Conservation (phyloP, 441 rosid genomes). For the Monsonia emarginata region DNA sequence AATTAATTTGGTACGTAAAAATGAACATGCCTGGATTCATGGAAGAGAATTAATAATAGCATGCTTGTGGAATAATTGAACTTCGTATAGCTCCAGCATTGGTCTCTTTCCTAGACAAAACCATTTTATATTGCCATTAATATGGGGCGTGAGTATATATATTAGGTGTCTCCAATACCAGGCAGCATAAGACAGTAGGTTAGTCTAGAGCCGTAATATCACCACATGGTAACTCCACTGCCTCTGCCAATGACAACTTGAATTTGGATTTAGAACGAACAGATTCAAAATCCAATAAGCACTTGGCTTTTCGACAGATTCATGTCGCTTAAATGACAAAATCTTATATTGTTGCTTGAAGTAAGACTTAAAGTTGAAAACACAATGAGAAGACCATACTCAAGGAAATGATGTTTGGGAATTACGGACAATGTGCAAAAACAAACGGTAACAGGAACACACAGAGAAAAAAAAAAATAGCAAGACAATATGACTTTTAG, state of each 20-base stretch:
- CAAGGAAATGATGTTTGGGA: no score
- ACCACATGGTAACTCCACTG: background rate
- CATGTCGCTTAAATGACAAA: background rate
- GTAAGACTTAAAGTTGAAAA: background rate
- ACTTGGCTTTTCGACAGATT: background rate
- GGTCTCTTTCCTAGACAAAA: background rate
- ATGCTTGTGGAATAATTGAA: background rate
- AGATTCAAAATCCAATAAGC: background rate
- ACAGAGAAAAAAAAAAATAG: no score
- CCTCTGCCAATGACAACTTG: background rate
- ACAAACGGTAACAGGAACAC: no score
- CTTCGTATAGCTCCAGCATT: background rate
- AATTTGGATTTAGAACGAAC: background rate
- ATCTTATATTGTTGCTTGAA: background rate
- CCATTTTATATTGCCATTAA: no score
- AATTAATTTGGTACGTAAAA: constrained; percentile 17
- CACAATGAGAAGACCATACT: no score
- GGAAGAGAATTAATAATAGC: background rate
- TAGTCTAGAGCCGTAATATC: background rate
- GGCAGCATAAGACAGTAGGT: background rate
- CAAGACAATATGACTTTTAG: background rate
- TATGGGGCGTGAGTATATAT: background rate
- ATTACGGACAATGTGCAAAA: no score
- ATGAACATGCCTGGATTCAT: background rate
- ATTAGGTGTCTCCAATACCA: background rate